phyloP scores from a whole-genome alignment of 108 stramenopile species.

The Fistulifera pelliculosa region DNA sequence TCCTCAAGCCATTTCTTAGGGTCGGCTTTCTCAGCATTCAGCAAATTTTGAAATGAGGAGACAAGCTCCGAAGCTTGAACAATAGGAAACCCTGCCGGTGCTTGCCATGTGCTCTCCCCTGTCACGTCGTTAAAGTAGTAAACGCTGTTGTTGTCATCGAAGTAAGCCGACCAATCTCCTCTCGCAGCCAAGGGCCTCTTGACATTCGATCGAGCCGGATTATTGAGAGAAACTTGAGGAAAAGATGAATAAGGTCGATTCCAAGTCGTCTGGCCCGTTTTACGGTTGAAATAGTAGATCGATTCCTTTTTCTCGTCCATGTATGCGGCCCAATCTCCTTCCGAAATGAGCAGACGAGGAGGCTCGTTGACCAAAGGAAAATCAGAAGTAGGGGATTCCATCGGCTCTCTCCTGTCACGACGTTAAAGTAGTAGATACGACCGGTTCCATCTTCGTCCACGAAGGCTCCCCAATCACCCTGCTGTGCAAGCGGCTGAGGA shows the following conservation, averaged over 20 bases:
- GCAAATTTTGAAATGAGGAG: too few relatives aligned
- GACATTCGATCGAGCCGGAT: too few relatives aligned
- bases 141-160: conserved; percentile 27
- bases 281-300: conserved; percentile 45
- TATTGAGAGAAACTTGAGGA: too few relatives aligned
- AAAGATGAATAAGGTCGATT: conserved; percentile 13
- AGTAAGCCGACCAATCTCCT: conserved; percentile 41
- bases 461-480: conserved; percentile 68
- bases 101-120: conserved; percentile 43
- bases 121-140: conserved; percentile 44
- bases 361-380: conserved; percentile 39
- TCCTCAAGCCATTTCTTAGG: too few relatives aligned
- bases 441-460: conserved; percentile 69
- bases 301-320: conserved; percentile 48
- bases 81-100: conserved; percentile 23
- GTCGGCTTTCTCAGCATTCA: too few relatives aligned
- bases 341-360: conserved; percentile 35
- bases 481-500: conserved; percentile 47
- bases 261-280: conserved; percentile 61
- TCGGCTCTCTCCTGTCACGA: conserved; percentile 53
- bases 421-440: conserved; percentile 67
- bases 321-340: conserved; percentile 69
- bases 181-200: conserved; percentile 25
- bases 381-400: conserved; percentile 72
- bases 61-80: too few relatives aligned